Percentiles rank a stretch among this genome's conserved stretches.
These are phyloP conservation scores for Calonectria pseudoreteaudii DNA, from an alignment of 2,329 filamentous ascomycete genomes.

Conservation along the genomic window DNA sequence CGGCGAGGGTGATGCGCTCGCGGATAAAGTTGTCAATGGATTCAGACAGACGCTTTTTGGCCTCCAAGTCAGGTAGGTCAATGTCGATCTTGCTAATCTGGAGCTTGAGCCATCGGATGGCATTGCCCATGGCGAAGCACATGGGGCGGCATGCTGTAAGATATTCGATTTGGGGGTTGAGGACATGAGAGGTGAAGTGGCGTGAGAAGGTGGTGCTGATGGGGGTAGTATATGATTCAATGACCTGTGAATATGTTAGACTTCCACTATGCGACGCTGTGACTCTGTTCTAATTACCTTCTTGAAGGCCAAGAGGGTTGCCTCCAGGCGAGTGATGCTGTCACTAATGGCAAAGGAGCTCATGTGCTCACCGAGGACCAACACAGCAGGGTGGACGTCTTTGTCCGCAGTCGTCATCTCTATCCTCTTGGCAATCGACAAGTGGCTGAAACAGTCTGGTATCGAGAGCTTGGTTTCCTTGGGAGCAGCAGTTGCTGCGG, in stretches of 20 bases:
- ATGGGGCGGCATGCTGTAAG: conserved; percentile 94
- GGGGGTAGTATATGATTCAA: conserved; percentile 92
- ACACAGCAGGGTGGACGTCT: conserved; percentile 87
- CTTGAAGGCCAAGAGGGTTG: conserved; percentile 90
- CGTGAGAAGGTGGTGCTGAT: conserved; percentile 85
- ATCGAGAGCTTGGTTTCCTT: conserved; percentile 71
- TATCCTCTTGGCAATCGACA: conserved; percentile 75
- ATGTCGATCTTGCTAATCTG: conserved; percentile 92
- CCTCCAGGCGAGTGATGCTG: conserved; percentile 87
- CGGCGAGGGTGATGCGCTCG: conserved; percentile 89
- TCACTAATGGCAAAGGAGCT: conserved; percentile 89
- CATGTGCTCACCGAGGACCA: conserved; percentile 91
- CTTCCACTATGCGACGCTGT: neutral
- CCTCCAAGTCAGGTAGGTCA: conserved; percentile 82
- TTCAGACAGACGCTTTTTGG: conserved; percentile 81
- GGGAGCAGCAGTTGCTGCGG: conserved; percentile 49
- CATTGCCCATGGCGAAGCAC: conserved; percentile 96
- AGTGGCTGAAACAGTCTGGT: conserved; percentile 82
- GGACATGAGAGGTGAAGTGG: conserved; percentile 89
- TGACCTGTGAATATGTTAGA: conserved; percentile 69
- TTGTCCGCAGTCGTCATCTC: conserved; percentile 71
- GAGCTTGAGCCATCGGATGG: conserved; percentile 93
- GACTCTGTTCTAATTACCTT: conserved; percentile 62
- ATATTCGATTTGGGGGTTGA: conserved; percentile 96
- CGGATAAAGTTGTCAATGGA: conserved; percentile 91